Percentiles rank a stretch among this genome's conserved stretches.
Evolutionary conservation across 2,329 filamentous ascomycete genomes (phyloP).

Genomic region (Fusarium proliferatum): DNA sequence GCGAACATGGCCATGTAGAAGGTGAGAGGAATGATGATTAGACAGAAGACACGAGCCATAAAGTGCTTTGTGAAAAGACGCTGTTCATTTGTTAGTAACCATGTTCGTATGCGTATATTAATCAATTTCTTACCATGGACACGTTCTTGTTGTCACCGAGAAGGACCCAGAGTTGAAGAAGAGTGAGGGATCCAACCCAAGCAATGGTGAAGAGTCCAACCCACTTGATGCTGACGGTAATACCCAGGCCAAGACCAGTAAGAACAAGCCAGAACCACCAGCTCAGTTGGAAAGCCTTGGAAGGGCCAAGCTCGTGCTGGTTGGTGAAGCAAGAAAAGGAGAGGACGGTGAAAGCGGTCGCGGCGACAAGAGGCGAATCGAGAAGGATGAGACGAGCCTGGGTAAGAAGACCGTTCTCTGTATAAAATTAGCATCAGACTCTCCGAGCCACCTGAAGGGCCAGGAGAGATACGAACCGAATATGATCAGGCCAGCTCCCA

Average conservation of each 20-base stretch:
- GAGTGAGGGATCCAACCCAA: conserved; percentile 92
- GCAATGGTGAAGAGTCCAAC: conserved; percentile 98
- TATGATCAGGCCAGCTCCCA: conserved; percentile 88
- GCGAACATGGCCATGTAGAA: conserved; percentile 99
- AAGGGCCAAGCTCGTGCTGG: conserved; percentile 92
- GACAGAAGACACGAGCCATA: conserved; percentile 87
- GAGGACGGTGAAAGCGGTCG: conserved; percentile 90
- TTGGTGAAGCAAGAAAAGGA: conserved; percentile 95
- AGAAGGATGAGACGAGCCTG: conserved; percentile 96
- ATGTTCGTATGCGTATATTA: no score
- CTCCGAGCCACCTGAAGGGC: background rate
- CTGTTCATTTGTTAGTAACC: conserved; percentile 48
- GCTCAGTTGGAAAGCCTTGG: conserved; percentile 84
- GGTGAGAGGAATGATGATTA: conserved; percentile 86
- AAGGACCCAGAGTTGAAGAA: conserved; percentile 93
- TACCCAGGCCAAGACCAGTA: conserved; percentile 87
- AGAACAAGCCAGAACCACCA: conserved; percentile 99
- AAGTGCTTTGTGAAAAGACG: conserved; percentile 94
- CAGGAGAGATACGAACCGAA: conserved; percentile 75
- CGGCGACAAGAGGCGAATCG: conserved; percentile 93
- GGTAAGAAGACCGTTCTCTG: conserved; percentile 94
- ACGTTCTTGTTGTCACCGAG: conserved; percentile 90
- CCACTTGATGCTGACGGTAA: conserved; percentile 97
- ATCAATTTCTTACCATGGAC: conserved; percentile 67
- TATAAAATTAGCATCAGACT: conserved; percentile 42